phyloP scores from a whole-genome alignment of 2,329 filamentous ascomycete genomes.

The Paraconiothyrium brasiliense region DNA sequence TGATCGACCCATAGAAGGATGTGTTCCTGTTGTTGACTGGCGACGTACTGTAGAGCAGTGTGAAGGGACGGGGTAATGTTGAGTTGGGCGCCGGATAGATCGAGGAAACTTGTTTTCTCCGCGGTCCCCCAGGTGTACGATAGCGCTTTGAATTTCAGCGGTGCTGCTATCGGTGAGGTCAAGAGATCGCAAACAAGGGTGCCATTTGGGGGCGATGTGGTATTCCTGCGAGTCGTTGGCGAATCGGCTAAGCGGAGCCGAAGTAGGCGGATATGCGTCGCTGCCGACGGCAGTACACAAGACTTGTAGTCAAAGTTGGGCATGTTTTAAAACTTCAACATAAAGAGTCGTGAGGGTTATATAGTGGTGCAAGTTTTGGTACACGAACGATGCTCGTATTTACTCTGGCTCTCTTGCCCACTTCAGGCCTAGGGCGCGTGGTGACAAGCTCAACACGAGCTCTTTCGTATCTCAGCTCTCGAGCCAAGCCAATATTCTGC shows the following conservation, averaged over 20 bases:
- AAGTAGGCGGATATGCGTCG: neutral
- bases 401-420: no score
- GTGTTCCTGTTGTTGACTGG: constrained; percentile 2
- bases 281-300: neutral
- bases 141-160: neutral
- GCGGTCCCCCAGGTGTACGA: neutral
- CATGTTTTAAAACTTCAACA: neutral
- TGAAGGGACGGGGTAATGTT: constrained; percentile 12
- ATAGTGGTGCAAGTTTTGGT: no score
- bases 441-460: no score
- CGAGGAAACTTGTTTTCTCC: neutral
- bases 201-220: neutral
- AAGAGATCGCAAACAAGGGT: neutral
- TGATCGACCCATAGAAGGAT: constrained; percentile 37
- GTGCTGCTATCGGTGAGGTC: neutral
- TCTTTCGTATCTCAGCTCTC: no score
- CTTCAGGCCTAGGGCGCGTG: no score
- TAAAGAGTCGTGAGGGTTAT: no score
- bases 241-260: neutral
- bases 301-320: neutral
- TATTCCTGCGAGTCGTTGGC: neutral
- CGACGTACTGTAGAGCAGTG: constrained; percentile 19
- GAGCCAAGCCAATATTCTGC: no score
- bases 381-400: no score
- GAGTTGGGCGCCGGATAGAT: neutral